Conservation (phyloP, 2,329 filamentous ascomycete genomes). For the Cytospora piceicola region DNA sequence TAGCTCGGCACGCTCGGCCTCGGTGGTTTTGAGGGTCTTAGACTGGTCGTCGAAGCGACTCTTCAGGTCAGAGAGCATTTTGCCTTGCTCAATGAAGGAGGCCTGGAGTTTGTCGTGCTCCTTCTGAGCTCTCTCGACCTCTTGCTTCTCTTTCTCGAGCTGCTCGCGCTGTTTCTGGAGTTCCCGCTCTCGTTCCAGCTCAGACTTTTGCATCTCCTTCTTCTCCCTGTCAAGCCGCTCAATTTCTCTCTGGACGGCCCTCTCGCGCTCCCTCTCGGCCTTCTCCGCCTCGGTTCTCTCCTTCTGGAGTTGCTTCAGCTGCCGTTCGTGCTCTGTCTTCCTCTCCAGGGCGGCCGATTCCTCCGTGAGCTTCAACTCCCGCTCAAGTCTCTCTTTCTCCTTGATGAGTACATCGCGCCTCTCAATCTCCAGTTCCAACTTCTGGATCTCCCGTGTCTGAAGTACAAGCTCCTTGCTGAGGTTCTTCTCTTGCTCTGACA, state of each 20-base stretch:
- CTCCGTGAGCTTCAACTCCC: conserved; percentile 15
- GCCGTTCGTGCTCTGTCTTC: conserved; percentile 23
- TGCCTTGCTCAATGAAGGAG: conserved; percentile 30
- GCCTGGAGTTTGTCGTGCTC: conserved; percentile 27
- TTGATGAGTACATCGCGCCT: conserved; percentile 20
- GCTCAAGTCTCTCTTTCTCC: conserved; percentile 25
- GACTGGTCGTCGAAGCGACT: conserved; percentile 34
- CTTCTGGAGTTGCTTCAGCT: conserved; percentile 22
- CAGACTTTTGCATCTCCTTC: conserved; percentile 18
- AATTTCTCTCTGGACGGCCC: background rate
- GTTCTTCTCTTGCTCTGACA: conserved; percentile 21
- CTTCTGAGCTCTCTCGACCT: conserved; percentile 23
- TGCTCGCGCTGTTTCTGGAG: conserved; percentile 18
- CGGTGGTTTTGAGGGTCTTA: conserved; percentile 24
- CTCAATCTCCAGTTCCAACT: conserved; percentile 27
- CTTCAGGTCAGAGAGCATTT: conserved; percentile 34
- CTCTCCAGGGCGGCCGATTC: conserved; percentile 20
- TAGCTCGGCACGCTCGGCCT: conserved; percentile 23
- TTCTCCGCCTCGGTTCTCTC: conserved; percentile 22
- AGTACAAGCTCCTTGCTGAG: conserved; percentile 29
- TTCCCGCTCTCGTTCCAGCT: conserved; percentile 21
- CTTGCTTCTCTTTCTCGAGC: conserved; percentile 18
- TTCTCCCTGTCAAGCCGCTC: conserved; percentile 3
- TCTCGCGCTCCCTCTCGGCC: conserved; percentile 9
- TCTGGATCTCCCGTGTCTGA: conserved; percentile 28